A percentile compares a stretch with the other conserved stretches of the same genome.
These are phyloP conservation scores for Ascochyta pisi DNA, from an alignment of 2,329 filamentous ascomycete genomes.

Conservation along the genomic window DNA sequence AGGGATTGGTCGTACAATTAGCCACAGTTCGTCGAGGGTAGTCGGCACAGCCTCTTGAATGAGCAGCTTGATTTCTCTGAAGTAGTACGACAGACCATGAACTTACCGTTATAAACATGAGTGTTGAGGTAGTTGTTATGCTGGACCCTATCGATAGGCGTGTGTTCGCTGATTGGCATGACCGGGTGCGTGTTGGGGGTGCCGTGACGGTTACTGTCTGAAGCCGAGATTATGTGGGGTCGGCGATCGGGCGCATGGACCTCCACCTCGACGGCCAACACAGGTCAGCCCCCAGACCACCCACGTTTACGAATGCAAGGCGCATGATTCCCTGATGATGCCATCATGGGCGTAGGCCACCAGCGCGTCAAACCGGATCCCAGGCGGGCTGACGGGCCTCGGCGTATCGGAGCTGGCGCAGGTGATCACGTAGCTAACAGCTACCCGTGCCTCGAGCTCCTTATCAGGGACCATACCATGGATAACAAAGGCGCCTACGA, in stretches of 20 bases:
- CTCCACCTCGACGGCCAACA: slow-evolving; percentile 13
- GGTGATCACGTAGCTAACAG: slow-evolving; percentile 22
- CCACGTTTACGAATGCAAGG: slow-evolving; percentile 42
- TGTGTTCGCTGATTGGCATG: slow-evolving; percentile 13
- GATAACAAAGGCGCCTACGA: slow-evolving; percentile 32
- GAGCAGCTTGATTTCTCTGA: not conserved
- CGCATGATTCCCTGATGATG: slow-evolving; percentile 44
- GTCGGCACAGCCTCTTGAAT: not conserved
- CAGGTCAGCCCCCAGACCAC: slow-evolving; percentile 38
- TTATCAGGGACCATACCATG: slow-evolving; percentile 33
- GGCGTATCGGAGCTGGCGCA: slow-evolving; percentile 41
- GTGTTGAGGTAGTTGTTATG: slow-evolving; percentile 5
- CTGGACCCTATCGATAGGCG: slow-evolving; percentile 6
- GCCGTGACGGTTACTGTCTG: slow-evolving; percentile 38
- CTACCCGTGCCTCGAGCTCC: slow-evolving; percentile 34
- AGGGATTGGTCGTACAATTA: slow-evolving; percentile 13
- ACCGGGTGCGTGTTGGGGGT: slow-evolving; percentile 18
- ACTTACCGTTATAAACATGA: not conserved
- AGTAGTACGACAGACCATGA: not conserved
- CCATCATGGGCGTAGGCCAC: slow-evolving; percentile 32
- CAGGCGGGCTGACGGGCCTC: slow-evolving; percentile 35
- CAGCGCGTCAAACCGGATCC: slow-evolving; percentile 35
- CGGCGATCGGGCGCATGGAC: slow-evolving; percentile 23
- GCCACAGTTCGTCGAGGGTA: slow-evolving; percentile 7
- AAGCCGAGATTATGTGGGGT: slow-evolving; percentile 29